phyloP scores from a whole-genome alignment of 257 asterid species.

The Penstemon barbatus region DNA sequence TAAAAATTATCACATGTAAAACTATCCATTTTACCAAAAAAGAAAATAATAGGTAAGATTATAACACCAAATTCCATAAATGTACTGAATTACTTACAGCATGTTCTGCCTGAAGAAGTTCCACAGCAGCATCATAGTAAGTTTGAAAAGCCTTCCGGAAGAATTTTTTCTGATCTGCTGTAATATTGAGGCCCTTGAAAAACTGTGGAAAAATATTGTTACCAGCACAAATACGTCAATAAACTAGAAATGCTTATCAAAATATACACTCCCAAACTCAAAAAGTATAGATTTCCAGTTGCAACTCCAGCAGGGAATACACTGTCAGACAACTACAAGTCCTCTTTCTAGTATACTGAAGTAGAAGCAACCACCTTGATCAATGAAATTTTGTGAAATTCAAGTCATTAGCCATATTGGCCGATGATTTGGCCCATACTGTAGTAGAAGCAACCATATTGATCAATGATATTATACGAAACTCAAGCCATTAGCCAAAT shows the following conservation, averaged over 20 bases:
- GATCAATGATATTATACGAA: neutral
- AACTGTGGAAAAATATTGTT: slow-evolving; percentile 52
- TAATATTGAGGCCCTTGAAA: slow-evolving; percentile 76
- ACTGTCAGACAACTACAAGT: slow-evolving; percentile 13
- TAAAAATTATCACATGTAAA: slow-evolving; percentile 11
- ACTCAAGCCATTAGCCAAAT: neutral
- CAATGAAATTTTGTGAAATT: slow-evolving; percentile 16
- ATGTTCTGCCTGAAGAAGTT: slow-evolving; percentile 91
- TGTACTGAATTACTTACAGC: slow-evolving; percentile 56
- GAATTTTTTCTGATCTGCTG: slow-evolving; percentile 75
- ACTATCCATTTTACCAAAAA: slow-evolving; percentile 18
- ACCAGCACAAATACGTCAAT: slow-evolving; percentile 30
- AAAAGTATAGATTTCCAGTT: slow-evolving; percentile 5
- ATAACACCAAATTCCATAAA: slow-evolving; percentile 19
- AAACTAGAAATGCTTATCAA: neutral
- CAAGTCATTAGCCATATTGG: slow-evolving; percentile 10
- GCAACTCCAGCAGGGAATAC: slow-evolving; percentile 14
- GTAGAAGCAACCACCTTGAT: slow-evolving; percentile 18
- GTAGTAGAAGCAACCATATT: neutral
- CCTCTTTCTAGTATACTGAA: neutral
- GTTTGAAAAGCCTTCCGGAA: slow-evolving; percentile 78
- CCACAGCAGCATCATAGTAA: slow-evolving; percentile 81
- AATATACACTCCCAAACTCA: slow-evolving; percentile 9
- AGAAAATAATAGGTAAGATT: slow-evolving; percentile 20
- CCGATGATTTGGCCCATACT: slow-evolving; percentile 8